These are phyloP conservation scores for Zygosaccharomyces bailii DNA, from an alignment of 805 yeast genomes.

Conservation along the genomic window DNA sequence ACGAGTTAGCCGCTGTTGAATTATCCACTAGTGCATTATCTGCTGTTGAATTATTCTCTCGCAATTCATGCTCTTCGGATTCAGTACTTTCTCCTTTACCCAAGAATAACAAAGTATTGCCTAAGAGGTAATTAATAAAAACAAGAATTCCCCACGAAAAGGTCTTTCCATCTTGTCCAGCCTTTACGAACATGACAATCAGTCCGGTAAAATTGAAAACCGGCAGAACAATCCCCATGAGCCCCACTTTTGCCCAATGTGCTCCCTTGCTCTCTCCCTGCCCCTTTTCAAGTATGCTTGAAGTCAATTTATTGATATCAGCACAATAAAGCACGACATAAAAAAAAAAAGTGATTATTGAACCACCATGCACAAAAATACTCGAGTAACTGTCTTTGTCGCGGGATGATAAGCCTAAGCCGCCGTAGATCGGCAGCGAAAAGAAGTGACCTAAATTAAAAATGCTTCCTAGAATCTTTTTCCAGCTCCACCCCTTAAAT, in stretches of 20 bases:
- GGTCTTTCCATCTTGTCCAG: not conserved
- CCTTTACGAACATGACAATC: not conserved
- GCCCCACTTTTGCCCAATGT: not conserved
- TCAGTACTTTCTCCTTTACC: not conserved
- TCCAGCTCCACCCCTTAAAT: not conserved
- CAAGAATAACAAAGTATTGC: not conserved
- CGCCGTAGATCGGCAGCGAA: not conserved
- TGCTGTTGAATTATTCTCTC: not conserved
- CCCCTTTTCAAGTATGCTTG: not conserved
- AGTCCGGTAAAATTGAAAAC: not conserved
- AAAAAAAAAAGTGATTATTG: not conserved
- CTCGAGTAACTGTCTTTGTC: not conserved
- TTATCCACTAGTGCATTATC: not conserved
- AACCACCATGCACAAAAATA: not conserved
- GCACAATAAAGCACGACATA: not conserved
- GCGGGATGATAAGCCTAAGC: not conserved
- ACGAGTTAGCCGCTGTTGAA: not conserved
- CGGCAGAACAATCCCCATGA: not conserved
- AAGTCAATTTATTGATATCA: not conserved
- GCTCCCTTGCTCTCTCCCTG: not conserved
- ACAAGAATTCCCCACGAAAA: not conserved
- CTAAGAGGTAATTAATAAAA: not conserved
- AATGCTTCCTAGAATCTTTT: not conserved
- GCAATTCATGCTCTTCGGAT: not conserved
- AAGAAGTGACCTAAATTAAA: not conserved